A percentile compares a stretch with the other conserved stretches of the same genome.
Conservation (phyloP, 2,329 filamentous ascomycete genomes). For the Fonsecaea nubica region DNA sequence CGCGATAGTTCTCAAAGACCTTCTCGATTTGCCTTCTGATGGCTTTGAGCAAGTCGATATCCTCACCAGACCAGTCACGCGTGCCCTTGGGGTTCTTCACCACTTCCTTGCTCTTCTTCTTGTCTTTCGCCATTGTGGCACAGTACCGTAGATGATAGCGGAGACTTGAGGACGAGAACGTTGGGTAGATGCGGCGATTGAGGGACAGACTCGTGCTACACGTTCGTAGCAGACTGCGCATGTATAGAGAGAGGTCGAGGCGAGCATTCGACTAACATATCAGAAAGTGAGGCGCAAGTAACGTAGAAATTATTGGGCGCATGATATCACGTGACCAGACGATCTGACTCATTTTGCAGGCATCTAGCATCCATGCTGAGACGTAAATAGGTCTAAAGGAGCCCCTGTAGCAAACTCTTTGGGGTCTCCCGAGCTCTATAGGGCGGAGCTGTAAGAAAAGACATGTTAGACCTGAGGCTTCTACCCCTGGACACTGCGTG, state of each 20-base stretch:
- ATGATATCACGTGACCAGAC: not conserved
- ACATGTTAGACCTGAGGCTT: not conserved
- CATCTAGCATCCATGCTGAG: not conserved
- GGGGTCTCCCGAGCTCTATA: not conserved
- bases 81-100: constrained; percentile 92
- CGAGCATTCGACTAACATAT: not conserved
- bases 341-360: constrained; percentile 6
- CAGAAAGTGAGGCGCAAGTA: not conserved
- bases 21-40: constrained; percentile 78
- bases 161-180: not conserved
- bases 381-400: not conserved
- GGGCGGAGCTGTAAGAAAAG: not conserved
- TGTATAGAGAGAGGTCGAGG: not conserved
- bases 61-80: constrained; percentile 80
- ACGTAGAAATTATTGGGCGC: constrained; percentile 4
- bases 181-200: not conserved
- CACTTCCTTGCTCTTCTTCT: constrained; percentile 40
- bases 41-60: constrained; percentile 80
- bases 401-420: not conserved
- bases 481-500: not conserved
- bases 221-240: constrained; percentile 16
- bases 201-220: not conserved
- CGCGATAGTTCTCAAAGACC: constrained; percentile 85
- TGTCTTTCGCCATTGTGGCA: constrained; percentile 35
- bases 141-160: constrained; percentile 10